phyloP scores from a whole-genome alignment of 805 yeast genomes.

The Wickerhamomyces hampshirensis region DNA sequence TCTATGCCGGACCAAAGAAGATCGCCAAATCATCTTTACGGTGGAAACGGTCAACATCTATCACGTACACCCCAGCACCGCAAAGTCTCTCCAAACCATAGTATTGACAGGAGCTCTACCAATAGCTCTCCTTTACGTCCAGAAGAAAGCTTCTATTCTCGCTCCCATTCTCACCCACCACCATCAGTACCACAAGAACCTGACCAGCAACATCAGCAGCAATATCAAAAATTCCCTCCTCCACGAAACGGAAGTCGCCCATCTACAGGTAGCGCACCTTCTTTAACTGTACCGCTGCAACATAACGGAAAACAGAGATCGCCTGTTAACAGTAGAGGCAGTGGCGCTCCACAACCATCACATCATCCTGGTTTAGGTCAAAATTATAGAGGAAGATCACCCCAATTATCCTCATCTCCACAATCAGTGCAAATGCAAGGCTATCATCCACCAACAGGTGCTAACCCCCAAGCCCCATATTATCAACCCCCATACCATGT shows the following conservation, averaged over 20 bases:
- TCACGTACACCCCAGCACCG: conserved; percentile 1
- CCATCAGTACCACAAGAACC: conserved; percentile 1
- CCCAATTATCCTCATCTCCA: conserved; percentile 5
- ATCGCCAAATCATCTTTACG: conserved; percentile 2
- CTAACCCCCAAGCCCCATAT: too few species aligned
- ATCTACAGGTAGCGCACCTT: conserved; percentile 5
- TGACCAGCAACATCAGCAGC: background rate
- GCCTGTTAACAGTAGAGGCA: conserved; percentile 4
- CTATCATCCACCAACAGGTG: too few species aligned
- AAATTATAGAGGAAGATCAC: conserved; percentile 12
- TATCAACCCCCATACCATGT: conserved; percentile 6
- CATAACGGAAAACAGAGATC: conserved; percentile 7
- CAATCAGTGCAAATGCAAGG: conserved; percentile 3
- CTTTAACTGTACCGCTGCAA: conserved; percentile 6
- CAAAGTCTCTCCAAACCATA: conserved; percentile 3
- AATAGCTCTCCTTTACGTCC: too few species aligned
- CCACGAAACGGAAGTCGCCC: conserved; percentile 2
- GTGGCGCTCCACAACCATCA: conserved; percentile 1
- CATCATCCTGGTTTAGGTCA: conserved; percentile 5
- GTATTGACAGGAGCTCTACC: too few species aligned
- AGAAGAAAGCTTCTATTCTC: too few species aligned
- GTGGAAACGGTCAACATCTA: background rate
- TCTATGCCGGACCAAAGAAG: background rate
- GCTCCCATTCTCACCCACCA: conserved; percentile 2
- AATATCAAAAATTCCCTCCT: conserved; percentile 1